Percentiles rank a stretch among this genome's conserved stretches.
Evolutionary conservation across 306 rosid species (phyloP).

Genomic region (Hylodesmum podocarpum): DNA sequence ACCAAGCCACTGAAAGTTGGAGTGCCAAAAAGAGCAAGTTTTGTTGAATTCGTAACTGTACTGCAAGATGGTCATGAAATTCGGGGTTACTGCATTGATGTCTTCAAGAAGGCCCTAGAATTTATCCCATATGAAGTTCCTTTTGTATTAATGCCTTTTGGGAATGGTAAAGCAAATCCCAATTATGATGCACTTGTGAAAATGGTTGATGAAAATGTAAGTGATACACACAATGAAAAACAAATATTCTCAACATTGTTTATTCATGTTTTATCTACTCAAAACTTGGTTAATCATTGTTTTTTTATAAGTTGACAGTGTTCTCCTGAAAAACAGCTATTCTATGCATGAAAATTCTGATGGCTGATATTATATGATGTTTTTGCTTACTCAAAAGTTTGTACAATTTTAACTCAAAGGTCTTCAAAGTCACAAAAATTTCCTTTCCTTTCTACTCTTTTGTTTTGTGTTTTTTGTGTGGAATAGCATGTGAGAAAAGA

Average conservation of each 20-base stretch:
- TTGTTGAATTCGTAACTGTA: slow-evolving; percentile 78
- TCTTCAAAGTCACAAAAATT: neutral
- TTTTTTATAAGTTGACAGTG: slow-evolving; percentile 9
- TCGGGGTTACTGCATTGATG: slow-evolving; percentile 75
- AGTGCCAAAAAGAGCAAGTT: slow-evolving; percentile 88
- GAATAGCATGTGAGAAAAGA: neutral
- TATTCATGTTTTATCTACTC: slow-evolving; percentile 15
- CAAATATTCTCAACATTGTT: slow-evolving; percentile 4
- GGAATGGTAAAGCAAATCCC: slow-evolving; percentile 79
- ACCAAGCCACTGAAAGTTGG: slow-evolving; percentile 79
- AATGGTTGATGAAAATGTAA: slow-evolving; percentile 64
- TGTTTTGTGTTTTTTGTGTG: neutral
- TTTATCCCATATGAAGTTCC: slow-evolving; percentile 81
- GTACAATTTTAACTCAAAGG: neutral
- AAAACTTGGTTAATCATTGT: slow-evolving; percentile 11
- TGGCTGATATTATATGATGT: slow-evolving; percentile 1
- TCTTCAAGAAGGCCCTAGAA: slow-evolving; percentile 66
- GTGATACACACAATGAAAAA: slow-evolving; percentile 28
- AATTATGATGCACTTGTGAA: slow-evolving; percentile 63
- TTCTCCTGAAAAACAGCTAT: slow-evolving; percentile 2
- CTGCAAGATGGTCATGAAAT: slow-evolving; percentile 40
- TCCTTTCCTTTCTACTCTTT: neutral
- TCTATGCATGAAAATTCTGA: neutral
- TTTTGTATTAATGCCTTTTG: slow-evolving; percentile 62
- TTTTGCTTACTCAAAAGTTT: neutral